These are phyloP conservation scores for Gossypium gossypioides DNA, from an alignment of 441 rosid species.

Conservation along the genomic window DNA sequence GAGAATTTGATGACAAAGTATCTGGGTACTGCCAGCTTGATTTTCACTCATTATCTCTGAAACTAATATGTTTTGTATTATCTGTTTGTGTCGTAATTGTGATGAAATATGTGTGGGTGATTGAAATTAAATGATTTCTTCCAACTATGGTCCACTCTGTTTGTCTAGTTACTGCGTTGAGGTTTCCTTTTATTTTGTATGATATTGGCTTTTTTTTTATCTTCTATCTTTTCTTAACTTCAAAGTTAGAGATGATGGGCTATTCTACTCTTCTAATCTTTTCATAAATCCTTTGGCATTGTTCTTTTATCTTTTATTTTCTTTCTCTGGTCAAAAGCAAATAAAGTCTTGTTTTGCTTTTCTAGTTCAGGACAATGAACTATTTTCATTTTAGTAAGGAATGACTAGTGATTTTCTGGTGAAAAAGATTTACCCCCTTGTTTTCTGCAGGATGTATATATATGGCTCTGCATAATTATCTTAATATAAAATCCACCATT, in stretches of 20 bases:
- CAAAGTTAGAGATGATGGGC: slow-evolving; percentile 1
- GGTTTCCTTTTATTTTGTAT: slow-evolving; percentile 4
- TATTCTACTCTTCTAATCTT: not conserved
- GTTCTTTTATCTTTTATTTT: not conserved
- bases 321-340: not conserved
- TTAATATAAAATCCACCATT: not conserved
- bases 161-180: not conserved
- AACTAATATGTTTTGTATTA: not conserved
- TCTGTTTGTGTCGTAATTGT: slow-evolving; percentile 1
- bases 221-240: not conserved
- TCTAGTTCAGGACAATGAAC: not conserved
- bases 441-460: not conserved
- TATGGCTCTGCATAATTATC: not conserved
- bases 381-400: not conserved
- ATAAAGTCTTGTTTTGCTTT: not conserved
- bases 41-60: slow-evolving; percentile 15
- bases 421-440: not conserved
- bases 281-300: not conserved
- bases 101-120: not conserved
- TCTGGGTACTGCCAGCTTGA: slow-evolving; percentile 45
- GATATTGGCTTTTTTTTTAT: not conserved
- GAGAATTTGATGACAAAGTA: slow-evolving; percentile 45
- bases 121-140: not conserved
- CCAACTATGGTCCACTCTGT: not conserved
- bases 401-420: not conserved